Evolutionary conservation across 805 yeast genomes (phyloP).

Genomic region (Cyberlindnera petersonii): DNA sequence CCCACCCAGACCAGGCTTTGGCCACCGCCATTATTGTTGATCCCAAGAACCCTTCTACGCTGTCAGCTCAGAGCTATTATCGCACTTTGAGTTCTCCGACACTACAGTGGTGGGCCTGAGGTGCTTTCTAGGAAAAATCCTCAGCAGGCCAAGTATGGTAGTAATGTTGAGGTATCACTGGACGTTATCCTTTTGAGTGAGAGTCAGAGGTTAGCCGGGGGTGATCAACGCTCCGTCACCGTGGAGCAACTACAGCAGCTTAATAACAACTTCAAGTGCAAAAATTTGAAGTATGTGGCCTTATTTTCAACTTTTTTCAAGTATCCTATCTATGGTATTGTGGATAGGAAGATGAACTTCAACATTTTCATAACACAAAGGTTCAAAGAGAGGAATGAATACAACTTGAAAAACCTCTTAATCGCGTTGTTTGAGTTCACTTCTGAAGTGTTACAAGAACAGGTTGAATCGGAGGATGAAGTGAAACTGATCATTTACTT

Average conservation of each 20-base stretch:
- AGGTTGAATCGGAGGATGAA: constrained; percentile 9
- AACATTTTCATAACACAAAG: constrained; percentile 23
- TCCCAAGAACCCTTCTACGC: constrained; percentile 10
- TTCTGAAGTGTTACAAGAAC: constrained; percentile 19
- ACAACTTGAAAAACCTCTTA: constrained; percentile 24
- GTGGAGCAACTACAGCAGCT: constrained; percentile 13
- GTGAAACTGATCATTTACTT: constrained; percentile 23
- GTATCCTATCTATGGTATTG: constrained; percentile 23
- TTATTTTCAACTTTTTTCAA: constrained; percentile 19
- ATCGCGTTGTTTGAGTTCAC: constrained; percentile 25
- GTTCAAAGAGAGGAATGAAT: constrained; percentile 20
- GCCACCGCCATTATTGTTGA: constrained; percentile 12
- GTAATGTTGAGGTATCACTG: constrained; percentile 29
- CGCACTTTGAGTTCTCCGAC: constrained; percentile 21
- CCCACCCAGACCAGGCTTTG: constrained; percentile 3
- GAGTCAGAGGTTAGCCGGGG: constrained; percentile 27
- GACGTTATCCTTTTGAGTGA: constrained; percentile 30
- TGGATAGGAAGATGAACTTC: constrained; percentile 14
- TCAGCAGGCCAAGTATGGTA: constrained; percentile 23
- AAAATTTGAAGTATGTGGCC: constrained; percentile 19
- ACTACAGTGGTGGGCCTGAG: constrained; percentile 31
- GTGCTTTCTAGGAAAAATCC: constrained; percentile 28
- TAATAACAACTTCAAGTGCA: constrained; percentile 22
- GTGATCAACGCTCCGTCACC: constrained; percentile 15
- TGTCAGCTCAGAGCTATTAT: constrained; percentile 17